Evolutionary conservation across 441 rosid genomes (phyloP).

Genomic region (Pelargonium myrrhifolium): DNA sequence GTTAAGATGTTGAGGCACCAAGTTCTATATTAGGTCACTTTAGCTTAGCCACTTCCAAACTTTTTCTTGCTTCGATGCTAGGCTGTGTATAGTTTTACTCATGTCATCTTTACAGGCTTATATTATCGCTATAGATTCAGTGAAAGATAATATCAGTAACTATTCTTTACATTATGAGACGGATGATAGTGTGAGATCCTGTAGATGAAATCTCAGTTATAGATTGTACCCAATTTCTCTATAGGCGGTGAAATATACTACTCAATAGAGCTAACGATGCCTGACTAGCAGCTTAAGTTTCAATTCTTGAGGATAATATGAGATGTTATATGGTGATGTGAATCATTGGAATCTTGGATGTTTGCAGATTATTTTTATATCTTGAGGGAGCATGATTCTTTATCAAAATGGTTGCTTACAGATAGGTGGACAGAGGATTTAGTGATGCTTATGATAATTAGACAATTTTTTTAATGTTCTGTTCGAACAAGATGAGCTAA

Average conservation of each 20-base stretch:
- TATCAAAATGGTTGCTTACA: background rate
- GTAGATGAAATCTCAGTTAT: conserved; percentile 9
- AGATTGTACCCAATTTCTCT: conserved; percentile 7
- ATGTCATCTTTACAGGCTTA: conserved; percentile 5
- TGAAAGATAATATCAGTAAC: background rate
- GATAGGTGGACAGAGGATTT: conserved; percentile 13
- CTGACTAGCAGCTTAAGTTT: conserved; percentile 8
- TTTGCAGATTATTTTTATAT: conserved; percentile 14
- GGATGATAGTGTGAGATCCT: conserved; percentile 6
- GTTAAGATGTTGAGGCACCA: background rate
- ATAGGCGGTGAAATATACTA: background rate
- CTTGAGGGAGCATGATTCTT: background rate
- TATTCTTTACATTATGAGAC: conserved; percentile 9
- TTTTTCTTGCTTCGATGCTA: background rate
- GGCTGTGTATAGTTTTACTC: conserved; percentile 4
- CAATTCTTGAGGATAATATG: conserved; percentile 10
- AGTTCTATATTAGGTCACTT: background rate
- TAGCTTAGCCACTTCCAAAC: conserved; percentile 4
- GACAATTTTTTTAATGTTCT: background rate
- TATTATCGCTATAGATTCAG: conserved; percentile 11
- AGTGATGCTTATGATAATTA: background rate
- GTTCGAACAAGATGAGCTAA: background rate
- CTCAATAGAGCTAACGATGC: conserved; percentile 8
- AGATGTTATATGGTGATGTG: conserved; percentile 8
- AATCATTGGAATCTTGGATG: conserved; percentile 12